Percentiles rank a stretch among this genome's conserved stretches.
These are phyloP conservation scores for Austroboletus novae-zelandiae DNA, from an alignment of 1,284 basidiomycete genomes.

Conservation along the genomic window DNA sequence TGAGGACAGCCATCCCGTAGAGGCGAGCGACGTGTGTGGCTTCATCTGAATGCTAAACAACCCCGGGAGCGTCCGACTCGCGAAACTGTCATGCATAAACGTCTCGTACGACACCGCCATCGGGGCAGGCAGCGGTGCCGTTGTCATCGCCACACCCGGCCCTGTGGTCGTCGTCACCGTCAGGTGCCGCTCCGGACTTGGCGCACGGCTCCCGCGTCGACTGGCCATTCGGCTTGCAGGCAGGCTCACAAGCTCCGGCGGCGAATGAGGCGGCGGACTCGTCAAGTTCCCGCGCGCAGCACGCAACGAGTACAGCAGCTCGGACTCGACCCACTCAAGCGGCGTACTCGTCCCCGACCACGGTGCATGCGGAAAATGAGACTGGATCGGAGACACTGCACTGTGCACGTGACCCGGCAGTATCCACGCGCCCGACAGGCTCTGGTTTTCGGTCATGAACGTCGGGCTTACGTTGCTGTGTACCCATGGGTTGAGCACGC, in stretches of 20 bases:
- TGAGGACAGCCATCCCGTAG: conserved; percentile 36
- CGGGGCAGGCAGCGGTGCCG: not conserved
- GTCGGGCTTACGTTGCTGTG: conserved; percentile 22
- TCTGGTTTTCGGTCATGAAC: conserved; percentile 33
- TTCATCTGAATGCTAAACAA: conserved; percentile 64
- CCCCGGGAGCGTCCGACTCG: conserved; percentile 49
- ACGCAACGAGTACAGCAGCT: conserved; percentile 70
- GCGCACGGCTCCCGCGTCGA: conserved; percentile 45
- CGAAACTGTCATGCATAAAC: conserved; percentile 51
- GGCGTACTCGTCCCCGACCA: conserved; percentile 43
- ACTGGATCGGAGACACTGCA: conserved; percentile 31
- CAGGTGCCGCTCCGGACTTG: conserved; percentile 46
- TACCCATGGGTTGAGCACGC: conserved; percentile 65
- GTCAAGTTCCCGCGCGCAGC: not conserved
- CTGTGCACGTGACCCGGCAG: conserved; percentile 22
- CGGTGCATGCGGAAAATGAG: conserved; percentile 47
- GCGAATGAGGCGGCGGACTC: conserved; percentile 15
- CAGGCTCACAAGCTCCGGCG: conserved; percentile 26
- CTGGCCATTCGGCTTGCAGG: conserved; percentile 41
- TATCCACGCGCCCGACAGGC: conserved; percentile 14
- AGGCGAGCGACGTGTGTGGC: conserved; percentile 42
- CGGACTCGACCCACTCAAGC: conserved; percentile 80
- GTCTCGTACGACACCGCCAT: conserved; percentile 36
- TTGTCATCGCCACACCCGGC: not conserved
- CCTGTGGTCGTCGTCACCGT: conserved; percentile 7